phyloP scores from a whole-genome alignment of 1,284 basidiomycete genomes.

The Mycocalia duriaeana region DNA sequence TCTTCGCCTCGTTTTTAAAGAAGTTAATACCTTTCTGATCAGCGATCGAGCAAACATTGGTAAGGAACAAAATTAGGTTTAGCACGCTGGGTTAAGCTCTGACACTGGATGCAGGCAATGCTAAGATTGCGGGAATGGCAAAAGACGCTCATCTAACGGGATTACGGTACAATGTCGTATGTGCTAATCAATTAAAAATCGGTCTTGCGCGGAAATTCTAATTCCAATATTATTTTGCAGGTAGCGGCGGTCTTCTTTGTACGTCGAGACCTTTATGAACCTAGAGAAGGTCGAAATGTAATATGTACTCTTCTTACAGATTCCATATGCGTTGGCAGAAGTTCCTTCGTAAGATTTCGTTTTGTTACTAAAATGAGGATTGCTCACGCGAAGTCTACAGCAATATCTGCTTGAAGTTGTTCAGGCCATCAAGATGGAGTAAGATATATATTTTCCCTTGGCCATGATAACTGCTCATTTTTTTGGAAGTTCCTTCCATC shows the following conservation, averaged over 20 bases:
- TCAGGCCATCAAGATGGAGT: constrained; percentile 46
- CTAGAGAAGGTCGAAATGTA: too few species aligned
- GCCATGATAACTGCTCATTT: constrained; percentile 5
- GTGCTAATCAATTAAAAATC: constrained; percentile 11
- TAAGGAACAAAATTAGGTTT: constrained; percentile 8
- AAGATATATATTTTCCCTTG: constrained; percentile 12
- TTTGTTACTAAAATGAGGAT: constrained; percentile 1
- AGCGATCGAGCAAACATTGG: constrained; percentile 35
- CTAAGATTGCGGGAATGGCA: constrained; percentile 35
- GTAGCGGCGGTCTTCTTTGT: constrained; percentile 48
- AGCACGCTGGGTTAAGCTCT: background rate
- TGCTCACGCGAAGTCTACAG: constrained; percentile 18
- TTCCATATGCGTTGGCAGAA: constrained; percentile 41
- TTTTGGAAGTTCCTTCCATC: constrained; percentile 37
- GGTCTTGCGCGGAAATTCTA: too few species aligned
- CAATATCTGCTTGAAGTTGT: constrained; percentile 41
- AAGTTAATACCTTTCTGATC: too few species aligned
- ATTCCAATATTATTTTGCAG: too few species aligned
- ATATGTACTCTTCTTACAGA: constrained; percentile 23
- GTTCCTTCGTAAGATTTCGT: constrained; percentile 39
- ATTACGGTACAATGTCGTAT: constrained; percentile 39
- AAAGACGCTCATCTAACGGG: constrained; percentile 33
- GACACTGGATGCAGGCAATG: constrained; percentile 23
- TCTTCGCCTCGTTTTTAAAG: too few species aligned
- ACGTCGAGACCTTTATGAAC: too few species aligned